phyloP scores from a whole-genome alignment of 2,329 filamentous ascomycete genomes.

The Orbilia blumenaviensis region DNA sequence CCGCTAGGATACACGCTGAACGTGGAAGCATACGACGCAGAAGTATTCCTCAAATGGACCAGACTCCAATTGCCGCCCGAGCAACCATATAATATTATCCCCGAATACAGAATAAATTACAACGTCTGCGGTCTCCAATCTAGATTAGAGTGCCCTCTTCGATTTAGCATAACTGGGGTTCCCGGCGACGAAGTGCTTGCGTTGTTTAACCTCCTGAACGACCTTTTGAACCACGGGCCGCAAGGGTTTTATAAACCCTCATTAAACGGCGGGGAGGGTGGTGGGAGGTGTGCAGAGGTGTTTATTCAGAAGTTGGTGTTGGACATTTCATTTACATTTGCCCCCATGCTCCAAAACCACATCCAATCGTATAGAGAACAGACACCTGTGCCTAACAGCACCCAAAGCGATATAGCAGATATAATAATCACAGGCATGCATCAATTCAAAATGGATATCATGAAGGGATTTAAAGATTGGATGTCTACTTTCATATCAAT shows the following conservation, averaged over 20 bases:
- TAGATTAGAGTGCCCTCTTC: too few species aligned
- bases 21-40: background rate
- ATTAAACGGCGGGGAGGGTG: background rate
- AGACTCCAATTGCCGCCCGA: constrained; percentile 17
- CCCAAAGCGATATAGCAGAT: too few species aligned
- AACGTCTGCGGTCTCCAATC: background rate
- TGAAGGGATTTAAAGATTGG: background rate
- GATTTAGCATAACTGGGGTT: background rate
- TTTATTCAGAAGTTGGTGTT: constrained; percentile 9
- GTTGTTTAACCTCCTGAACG: constrained; percentile 4
- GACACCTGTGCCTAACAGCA: too few species aligned
- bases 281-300: background rate
- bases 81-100: constrained; percentile 12
- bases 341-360: too few species aligned
- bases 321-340: too few species aligned
- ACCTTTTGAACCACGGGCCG: constrained; percentile 17
- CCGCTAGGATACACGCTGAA: background rate
- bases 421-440: too few species aligned
- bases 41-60: constrained; percentile 3
- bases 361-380: too few species aligned
- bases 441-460: background rate
- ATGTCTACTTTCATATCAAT: background rate
- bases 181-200: background rate
- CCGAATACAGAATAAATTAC: constrained; percentile 21
- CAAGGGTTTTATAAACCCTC: constrained; percentile 3